Evolutionary conservation across 2,329 filamentous ascomycete species (phyloP).

Genomic region (Akanthomyces lecanii): DNA sequence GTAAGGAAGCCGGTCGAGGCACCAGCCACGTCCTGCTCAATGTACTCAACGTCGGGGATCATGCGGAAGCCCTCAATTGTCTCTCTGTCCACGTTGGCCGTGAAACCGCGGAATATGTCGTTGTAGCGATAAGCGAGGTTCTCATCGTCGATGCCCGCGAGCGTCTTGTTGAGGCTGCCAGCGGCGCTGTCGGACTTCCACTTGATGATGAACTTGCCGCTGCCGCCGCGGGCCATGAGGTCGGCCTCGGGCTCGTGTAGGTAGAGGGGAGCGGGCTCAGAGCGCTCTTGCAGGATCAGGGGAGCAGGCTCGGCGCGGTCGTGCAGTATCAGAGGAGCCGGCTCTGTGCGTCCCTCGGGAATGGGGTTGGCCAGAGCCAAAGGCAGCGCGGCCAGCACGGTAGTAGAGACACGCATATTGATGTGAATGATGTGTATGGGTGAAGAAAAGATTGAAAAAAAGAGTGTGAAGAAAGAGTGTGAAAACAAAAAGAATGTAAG

Average conservation of each 20-base stretch:
- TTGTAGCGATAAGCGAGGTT: slow-evolving; percentile 6
- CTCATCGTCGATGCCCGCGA: background rate
- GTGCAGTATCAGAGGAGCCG: slow-evolving; percentile 3
- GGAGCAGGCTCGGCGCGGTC: background rate
- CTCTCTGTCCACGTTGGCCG: slow-evolving; percentile 1
- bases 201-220: slow-evolving; percentile 16
- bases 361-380: slow-evolving; percentile 9
- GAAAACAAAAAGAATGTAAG: background rate
- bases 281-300: background rate
- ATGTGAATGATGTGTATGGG: background rate
- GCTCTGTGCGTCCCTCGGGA: background rate
- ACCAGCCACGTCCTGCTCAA: slow-evolving; percentile 14
- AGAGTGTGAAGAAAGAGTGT: background rate
- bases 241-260: background rate
- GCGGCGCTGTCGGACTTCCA: slow-evolving; percentile 8
- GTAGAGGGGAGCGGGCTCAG: slow-evolving; percentile 8
- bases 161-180: background rate
- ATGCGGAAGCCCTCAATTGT: slow-evolving; percentile 4
- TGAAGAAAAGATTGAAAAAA: too few relatives aligned
- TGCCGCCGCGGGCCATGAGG: background rate
- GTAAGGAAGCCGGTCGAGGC: slow-evolving; percentile 7
- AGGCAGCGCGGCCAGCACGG: slow-evolving; percentile 2
- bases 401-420: slow-evolving; percentile 8
- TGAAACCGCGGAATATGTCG: slow-evolving; percentile 9
- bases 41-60: slow-evolving; percentile 15